These are phyloP conservation scores for Saccharomyces hybrid DNA, from an alignment of 1,139 yeast species.

Conservation along the genomic window DNA sequence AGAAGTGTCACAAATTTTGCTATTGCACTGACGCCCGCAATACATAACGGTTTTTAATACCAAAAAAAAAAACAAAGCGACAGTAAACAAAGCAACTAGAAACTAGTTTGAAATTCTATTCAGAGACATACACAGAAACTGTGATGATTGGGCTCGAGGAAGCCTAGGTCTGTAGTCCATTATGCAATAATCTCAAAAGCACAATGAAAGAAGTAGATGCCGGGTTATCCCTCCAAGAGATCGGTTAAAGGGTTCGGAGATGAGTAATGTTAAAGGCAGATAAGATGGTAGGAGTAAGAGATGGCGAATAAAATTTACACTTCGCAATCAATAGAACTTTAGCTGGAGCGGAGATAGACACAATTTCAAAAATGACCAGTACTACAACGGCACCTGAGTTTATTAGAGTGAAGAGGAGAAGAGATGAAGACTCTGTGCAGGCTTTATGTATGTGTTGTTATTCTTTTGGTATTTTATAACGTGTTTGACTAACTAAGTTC, in stretches of 20 bases:
- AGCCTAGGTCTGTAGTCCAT: too few species aligned
- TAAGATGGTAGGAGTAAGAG: background rate
- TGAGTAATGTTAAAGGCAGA: too few species aligned
- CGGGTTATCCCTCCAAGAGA: too few species aligned
- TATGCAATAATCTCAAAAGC: too few species aligned
- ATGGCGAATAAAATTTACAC: background rate
- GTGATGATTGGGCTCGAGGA: too few species aligned
- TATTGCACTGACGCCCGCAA: background rate
- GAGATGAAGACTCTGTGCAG: conserved; percentile 80
- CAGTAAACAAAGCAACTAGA: background rate
- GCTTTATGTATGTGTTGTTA: conserved; percentile 45
- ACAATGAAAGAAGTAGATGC: too few species aligned
- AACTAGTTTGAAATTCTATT: background rate
- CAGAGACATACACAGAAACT: too few species aligned
- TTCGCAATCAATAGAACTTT: too few species aligned
- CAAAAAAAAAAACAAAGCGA: background rate
- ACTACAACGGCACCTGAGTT: conserved; percentile 40
- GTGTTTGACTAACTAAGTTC: conserved; percentile 10
- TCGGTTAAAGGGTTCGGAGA: too few species aligned
- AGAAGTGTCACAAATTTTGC: background rate
- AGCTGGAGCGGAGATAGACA: too few species aligned
- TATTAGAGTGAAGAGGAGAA: conserved; percentile 73
- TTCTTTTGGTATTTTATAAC: background rate
- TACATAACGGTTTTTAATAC: background rate
- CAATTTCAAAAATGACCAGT: conserved; percentile 4